Percentiles rank a stretch among this genome's conserved stretches.
phyloP scores from a whole-genome alignment of 352 stramenopile genomes.

The Globisporangium uncinulatum region DNA sequence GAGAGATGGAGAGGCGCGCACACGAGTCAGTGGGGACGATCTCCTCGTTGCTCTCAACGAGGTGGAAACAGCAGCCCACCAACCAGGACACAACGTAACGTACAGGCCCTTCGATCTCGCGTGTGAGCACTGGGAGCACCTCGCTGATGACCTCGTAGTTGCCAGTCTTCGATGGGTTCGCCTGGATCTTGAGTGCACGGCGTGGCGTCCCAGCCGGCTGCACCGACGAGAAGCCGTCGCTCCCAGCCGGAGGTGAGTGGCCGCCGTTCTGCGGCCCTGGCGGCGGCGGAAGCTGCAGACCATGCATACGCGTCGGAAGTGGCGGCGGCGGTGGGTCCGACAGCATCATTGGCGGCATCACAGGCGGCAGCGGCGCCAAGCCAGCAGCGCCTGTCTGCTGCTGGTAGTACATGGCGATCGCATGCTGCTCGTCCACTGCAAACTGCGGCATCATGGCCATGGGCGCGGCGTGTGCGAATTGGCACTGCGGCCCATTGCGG shows the following conservation, averaged over 20 bases:
- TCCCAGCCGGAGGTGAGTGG: conserved; percentile 16
- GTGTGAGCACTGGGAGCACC: conserved; percentile 66
- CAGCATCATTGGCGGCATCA: conserved; percentile 26
- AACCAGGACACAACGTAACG: conserved; percentile 10
- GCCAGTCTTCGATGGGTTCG: conserved; percentile 55
- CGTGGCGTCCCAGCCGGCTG: conserved; percentile 12
- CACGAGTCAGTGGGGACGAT: no score
- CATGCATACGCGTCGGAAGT: not conserved
- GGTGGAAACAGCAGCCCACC: not conserved
- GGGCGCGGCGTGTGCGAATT: conserved; percentile 36
- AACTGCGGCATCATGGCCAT: conserved; percentile 12
- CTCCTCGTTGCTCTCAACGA: no score
- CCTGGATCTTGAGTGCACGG: conserved; percentile 53
- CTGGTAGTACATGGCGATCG: conserved; percentile 17
- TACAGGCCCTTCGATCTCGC: conserved; percentile 74
- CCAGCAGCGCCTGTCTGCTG: not conserved
- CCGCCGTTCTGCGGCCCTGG: conserved; percentile 1
- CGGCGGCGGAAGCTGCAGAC: conserved; percentile 8
- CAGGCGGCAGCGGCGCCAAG: conserved; percentile 13
- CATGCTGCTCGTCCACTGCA: conserved; percentile 15
- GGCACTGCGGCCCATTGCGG: conserved; percentile 57
- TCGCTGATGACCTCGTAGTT: conserved; percentile 72
- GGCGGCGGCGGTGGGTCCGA: conserved; percentile 11
- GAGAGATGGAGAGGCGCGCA: not conserved
- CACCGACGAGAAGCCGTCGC: conserved; percentile 3